Base-by-base conservation (phyloP, 1,139 yeast genomes). In the Meyerozyma sp. region DNA sequence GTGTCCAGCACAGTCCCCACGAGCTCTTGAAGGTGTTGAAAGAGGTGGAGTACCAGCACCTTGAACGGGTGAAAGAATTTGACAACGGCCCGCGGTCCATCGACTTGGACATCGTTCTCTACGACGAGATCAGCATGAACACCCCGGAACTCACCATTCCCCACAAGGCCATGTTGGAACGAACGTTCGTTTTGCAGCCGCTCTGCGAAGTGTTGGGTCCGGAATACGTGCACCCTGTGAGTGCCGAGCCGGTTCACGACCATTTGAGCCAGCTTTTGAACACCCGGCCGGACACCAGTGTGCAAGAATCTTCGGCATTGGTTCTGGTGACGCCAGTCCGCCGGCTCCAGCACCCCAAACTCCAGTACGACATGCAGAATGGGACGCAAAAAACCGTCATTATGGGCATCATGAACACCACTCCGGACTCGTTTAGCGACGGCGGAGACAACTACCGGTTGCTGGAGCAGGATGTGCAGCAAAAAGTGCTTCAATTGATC, bases 391-490 rank as follows among this genome's bases (percentile, higher is more conserved):
- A 62, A 14, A 81, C 87, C 0, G 57, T 67, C 38, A 62, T 90
- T 41, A 93, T 93, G 98, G 95, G 91, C 1, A 83, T 93, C 40
- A 62, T 93, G 46, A 93, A 93, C 56, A 76, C 85, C 18, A 93
- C 98, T 0, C 97, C 98, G 0, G 98, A 94, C 59, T 90, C 97
- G 0, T 93, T 93, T 57, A 88, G 96, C 42, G 98, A 94, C 62
- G 98, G 96, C 1, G 91, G 95, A 0, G 49, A 47, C n/a, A 54
- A 61, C 40, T 61, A 43, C 37, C 48, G 52, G 5, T 55, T 57
- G 23, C 53, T 70, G 23, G 60, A 65, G 5, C 58, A 60, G 4
- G 54, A 60, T 4, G 53, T 66, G 3, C 51, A 76, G 3, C 67
- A 66, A 0, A 63, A 66, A 25, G 76, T 81, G 1, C 57, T 64